Evolutionary conservation across 73 alveolate genomes (phyloP), one percentile per base, ranked within the genome.

Genomic region (Durusdinium trenchii): DNA sequence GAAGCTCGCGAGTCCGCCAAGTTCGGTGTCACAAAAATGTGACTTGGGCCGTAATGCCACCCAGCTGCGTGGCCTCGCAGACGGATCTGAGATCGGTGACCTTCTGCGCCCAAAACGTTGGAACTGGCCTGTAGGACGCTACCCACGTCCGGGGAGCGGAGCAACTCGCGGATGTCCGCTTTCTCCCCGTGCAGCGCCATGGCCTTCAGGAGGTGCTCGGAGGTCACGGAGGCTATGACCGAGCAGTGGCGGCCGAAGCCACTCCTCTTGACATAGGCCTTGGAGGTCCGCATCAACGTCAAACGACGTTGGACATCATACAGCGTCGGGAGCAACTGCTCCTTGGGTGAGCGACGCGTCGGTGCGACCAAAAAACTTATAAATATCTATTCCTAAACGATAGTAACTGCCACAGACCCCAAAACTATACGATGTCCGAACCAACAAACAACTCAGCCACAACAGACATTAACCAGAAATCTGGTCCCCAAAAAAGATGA

Each of bases 171-270:
- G 4, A 79, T 45, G 90, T 79, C 90, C 28, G 90, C 90, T 42
- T 79, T 79, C 90, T 79, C 90, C n/a, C 90, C 90, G 64, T 79
- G 90, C 6, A 79, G 14, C 42, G 90, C 90, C 90, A 79, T 79
- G 43, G 90, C 90, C 10, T 20, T 40, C 90, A 79, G 48, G 10
- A 79, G 90, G n/a, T 79, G 90, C 62, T 79, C 90, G 12, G 90
- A 20, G 38, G 32, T 79, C 57, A 79, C 90, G 18, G 57, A 35
- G 64, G 90, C 90, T 38, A 79, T 79, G 46, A 79, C 64, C 32
- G 46, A 32, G 62, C 90, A 79, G 48, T 79, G 57, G 43, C 48
- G 46, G 16, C 57, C 14, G 62, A 79, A 79, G 43, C 90, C 90
- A 1, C 57, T 42, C 46, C 90, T 61, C 42, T 79, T 79, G 57